Percentiles rank a stretch among this genome's conserved stretches.
Evolutionary conservation across 106 monocot genomes (phyloP).

Genomic region (Acanthochlamys bracteata): DNA sequence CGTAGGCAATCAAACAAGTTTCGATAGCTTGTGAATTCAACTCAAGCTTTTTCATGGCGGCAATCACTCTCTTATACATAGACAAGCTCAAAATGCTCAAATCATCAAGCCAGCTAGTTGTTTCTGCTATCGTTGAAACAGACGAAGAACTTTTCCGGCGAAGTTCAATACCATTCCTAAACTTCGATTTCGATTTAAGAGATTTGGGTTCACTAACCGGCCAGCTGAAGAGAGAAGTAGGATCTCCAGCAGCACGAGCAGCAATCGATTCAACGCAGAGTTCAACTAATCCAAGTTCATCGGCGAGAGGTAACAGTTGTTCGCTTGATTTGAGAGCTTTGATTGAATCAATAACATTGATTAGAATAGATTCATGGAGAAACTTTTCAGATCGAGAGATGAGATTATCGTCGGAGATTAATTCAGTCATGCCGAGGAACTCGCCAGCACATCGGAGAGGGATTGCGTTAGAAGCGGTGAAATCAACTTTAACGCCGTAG

Average conservation of each 20-base stretch:
- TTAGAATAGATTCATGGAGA: conserved; percentile 29
- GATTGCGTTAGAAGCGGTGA: conserved; percentile 47
- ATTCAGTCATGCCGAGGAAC: conserved; percentile 84
- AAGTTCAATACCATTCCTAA: conserved; percentile 37
- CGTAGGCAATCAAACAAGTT: conserved; percentile 64
- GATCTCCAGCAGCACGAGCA: conserved; percentile 21
- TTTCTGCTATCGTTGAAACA: neutral
- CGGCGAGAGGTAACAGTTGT: conserved; percentile 41
- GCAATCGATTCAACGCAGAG: conserved; percentile 66
- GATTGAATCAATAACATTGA: no score
- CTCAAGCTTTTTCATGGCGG: conserved; percentile 46
- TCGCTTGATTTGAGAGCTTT: conserved; percentile 68
- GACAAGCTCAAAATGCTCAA: conserved; percentile 59
- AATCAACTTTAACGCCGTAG: conserved; percentile 74
- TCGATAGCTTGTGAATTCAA: conserved; percentile 58
- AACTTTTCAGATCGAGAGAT: conserved; percentile 36
- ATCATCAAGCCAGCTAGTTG: conserved; percentile 56
- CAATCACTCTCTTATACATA: conserved; percentile 64
- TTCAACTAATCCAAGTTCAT: conserved; percentile 47
- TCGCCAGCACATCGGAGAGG: conserved; percentile 82
- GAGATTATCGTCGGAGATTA: conserved; percentile 55
- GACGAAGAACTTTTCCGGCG: conserved; percentile 28
- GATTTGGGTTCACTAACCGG: conserved; percentile 37
- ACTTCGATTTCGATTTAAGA: neutral
- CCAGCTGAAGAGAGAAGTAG: conserved; percentile 63